Base-by-base conservation (phyloP, 225 moss, liverwort and hornwort species). In the Thuidium tamariscinum region DNA sequence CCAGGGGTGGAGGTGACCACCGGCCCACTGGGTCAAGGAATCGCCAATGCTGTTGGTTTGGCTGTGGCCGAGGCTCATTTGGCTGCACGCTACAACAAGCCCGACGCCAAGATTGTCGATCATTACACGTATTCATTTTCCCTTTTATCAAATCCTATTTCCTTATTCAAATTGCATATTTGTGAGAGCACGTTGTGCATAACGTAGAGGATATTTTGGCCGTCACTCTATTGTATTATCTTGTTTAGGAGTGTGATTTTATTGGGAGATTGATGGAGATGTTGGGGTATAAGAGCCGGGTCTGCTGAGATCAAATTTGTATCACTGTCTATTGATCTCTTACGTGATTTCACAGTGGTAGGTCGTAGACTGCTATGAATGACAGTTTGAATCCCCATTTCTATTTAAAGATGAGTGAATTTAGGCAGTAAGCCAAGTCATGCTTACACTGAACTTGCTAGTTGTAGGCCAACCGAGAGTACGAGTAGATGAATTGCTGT, bases 91-190 rank as follows among this genome's bases (percentile, higher is more conserved):
- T 90, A 37, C 63, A 90, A 90, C 83, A 90, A 90, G 74, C 90
- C 88, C 22, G 90, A 90, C 75, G 90, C 86, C 61, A 90, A 86
- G 83, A 88, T 90, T 66, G 86, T 90, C 83, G 90, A 90, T 69
- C 90, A 90, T 74, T 88, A 83, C 95, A 98, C 89, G 98, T 90
- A 88, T n/a, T 85, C 30, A 20, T 11, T n/a, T 72, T 59, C 66
- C 69, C 12, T 59, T 79, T 66, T 46, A 37, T 21, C 8, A 21
- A 55, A 27, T 79, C 27, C 57, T 77, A 8, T 48, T 36, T 20
- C 22, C 32, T 56, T 17, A 19, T 30, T 63, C 30, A 46, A 34
- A 34, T 56, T 36, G 62, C 36, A 23, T 18, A 25, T n/a, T 18
- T 74, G 27, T 62, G 61, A 74, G 27, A 34, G 23, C 21, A n/a